Evolutionary conservation across 805 yeast species (phyloP), one percentile per base, ranked within the genome.

Genomic region (Saturnispora sekii): DNA sequence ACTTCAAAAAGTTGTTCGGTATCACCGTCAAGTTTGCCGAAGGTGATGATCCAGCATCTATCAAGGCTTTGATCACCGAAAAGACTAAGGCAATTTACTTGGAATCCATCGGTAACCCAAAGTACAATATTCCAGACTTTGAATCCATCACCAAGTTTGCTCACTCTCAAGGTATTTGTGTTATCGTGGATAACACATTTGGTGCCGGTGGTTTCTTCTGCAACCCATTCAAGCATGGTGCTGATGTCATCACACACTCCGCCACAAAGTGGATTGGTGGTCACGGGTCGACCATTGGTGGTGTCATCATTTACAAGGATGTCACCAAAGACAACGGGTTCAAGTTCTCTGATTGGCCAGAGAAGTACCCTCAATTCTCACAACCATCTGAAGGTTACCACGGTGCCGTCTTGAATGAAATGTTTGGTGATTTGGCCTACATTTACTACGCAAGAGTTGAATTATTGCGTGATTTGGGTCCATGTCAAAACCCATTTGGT

Each of bases 231-330:
- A 84, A 84, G 50, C 83, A 76, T 58, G 97, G 97, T 53, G 97
- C 87, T 39, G 96, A 89, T 62, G 82, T 89, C 53, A 83, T 90
- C 31, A 84, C 84, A 16, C 96, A 89, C 65, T 88, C 96, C 49
- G 96, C 96, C 45, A 89, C 97, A 48, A 89, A 89, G 66, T 90
- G 96, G 96, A 89, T 89, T 53, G 95, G 95, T 51, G 97, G 97
- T 48, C 97, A 89, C 61, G 97, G 97, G 61, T 87, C 84, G 46
- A 86, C 96, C 37, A 81, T 89, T 64, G 97, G 84, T 44, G 97
- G 97, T 72, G 84, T 81, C 43, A 73, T 90, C 53, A 73, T 90
- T 40, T 61, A 44, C 52, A 61, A 59, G 38, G 58, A 60, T 40
- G 54, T 57, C 15, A 48, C 53, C 15, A 96, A 90, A 63, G 77